Evolutionary conservation across 768 basidiomycete genomes (phyloP).

Genomic region (Trametes gibbosa): DNA sequence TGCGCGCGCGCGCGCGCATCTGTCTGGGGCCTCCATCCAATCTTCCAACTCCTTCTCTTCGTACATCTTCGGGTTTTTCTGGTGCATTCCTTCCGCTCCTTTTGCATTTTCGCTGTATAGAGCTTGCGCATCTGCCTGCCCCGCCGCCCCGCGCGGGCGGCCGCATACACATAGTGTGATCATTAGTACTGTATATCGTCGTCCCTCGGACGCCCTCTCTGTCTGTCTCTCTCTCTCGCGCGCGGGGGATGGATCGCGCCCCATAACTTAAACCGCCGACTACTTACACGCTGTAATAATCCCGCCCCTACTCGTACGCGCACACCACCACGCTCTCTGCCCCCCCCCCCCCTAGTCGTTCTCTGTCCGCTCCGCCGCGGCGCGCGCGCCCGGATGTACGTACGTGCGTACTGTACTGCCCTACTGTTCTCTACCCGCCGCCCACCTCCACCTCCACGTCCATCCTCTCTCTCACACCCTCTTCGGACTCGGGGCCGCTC

Average conservation of each 20-base stretch:
- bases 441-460: too few relatives aligned
- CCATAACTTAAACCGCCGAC: too few relatives aligned
- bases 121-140: background rate
- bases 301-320: background rate
- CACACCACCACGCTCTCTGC: background rate
- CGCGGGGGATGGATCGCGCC: too few relatives aligned
- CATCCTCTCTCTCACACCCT: too few relatives aligned
- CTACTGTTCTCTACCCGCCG: too few relatives aligned
- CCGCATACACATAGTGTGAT: too few relatives aligned
- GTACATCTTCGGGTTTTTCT: background rate
- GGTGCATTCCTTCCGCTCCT: background rate
- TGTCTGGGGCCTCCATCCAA: too few relatives aligned
- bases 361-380: background rate
- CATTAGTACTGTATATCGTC: background rate
- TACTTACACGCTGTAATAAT: background rate
- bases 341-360: background rate
- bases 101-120: slow-evolving; percentile 2
- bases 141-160: background rate
- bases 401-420: background rate
- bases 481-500: too few relatives aligned
- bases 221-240: too few relatives aligned
- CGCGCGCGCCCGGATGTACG: too few relatives aligned
- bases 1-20: background rate
- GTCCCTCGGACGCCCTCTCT: background rate
- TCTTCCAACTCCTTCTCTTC: background rate